Conservation (phyloP, 1,139 yeast species). For the Arxiozyma slooffiae region DNA sequence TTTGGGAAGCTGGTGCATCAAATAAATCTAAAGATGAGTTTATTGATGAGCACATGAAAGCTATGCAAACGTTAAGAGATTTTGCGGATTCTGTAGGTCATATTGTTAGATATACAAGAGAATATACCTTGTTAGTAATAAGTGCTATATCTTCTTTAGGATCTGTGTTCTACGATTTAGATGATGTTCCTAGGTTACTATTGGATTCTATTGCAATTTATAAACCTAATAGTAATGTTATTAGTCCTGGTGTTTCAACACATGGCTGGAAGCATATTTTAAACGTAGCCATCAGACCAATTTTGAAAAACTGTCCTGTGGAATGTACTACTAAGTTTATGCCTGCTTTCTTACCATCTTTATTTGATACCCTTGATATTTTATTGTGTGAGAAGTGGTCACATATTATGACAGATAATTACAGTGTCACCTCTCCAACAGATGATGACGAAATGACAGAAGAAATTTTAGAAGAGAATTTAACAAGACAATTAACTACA, state of each 20-base stretch:
- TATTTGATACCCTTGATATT: slow-evolving; percentile 62
- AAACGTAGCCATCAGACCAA: slow-evolving; percentile 76
- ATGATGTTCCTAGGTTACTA: slow-evolving; percentile 61
- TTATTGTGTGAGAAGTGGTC: slow-evolving; percentile 68
- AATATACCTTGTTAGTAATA: slow-evolving; percentile 83
- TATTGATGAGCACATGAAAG: slow-evolving; percentile 87
- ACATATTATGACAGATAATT: slow-evolving; percentile 61
- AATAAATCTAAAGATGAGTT: slow-evolving; percentile 90
- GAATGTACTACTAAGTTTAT: slow-evolving; percentile 59
- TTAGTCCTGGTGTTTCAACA: slow-evolving; percentile 61
- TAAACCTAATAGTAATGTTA: slow-evolving; percentile 72
- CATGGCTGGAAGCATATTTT: slow-evolving; percentile 98
- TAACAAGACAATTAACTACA: slow-evolving; percentile 85
- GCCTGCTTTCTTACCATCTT: slow-evolving; percentile 66
- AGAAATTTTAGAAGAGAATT: slow-evolving; percentile 96
- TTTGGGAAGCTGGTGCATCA: slow-evolving; percentile 98
- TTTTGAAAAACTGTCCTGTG: slow-evolving; percentile 80
- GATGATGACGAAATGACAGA: slow-evolving; percentile 84
- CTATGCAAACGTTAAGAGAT: slow-evolving; percentile 85
- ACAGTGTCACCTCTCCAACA: slow-evolving; percentile 33
- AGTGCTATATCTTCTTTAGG: slow-evolving; percentile 88
- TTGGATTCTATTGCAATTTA: slow-evolving; percentile 43
- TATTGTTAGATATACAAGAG: slow-evolving; percentile 87
- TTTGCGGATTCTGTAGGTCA: slow-evolving; percentile 99
- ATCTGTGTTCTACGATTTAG: slow-evolving; percentile 78